These are phyloP conservation scores for Trichoderma sp. DNA, from an alignment of 2,329 filamentous ascomycete species.

Conservation along the genomic window DNA sequence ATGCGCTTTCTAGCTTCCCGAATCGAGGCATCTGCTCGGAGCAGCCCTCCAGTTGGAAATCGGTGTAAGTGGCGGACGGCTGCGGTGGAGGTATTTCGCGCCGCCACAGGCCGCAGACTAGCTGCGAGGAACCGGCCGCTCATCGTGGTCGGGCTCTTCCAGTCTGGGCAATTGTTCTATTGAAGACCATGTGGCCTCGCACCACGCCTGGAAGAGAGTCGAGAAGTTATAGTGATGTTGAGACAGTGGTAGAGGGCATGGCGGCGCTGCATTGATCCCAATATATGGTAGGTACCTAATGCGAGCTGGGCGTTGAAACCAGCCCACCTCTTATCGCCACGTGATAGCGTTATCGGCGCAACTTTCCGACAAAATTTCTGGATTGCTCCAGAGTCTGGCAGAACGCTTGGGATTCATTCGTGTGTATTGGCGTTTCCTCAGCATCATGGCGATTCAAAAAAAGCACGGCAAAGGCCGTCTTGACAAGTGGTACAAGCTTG, in stretches of 20 bases:
- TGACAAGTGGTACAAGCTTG: constrained; percentile 98
- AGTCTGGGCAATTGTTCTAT: constrained; percentile 25
- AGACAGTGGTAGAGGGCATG: neutral
- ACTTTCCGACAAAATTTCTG: constrained; percentile 43
- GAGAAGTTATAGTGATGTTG: neutral
- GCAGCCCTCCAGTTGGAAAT: constrained; percentile 68
- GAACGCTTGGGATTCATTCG: neutral
- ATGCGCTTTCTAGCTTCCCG: constrained; percentile 65
- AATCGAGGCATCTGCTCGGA: constrained; percentile 66
- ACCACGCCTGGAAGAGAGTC: neutral
- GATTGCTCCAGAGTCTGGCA: constrained; percentile 33
- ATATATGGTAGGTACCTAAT: neutral
- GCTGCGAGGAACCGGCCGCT: constrained; percentile 61
- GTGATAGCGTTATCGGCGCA: constrained; percentile 40
- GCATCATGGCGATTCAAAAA: constrained; percentile 90
- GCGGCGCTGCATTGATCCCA: constrained; percentile 16
- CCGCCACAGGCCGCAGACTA: constrained; percentile 69
- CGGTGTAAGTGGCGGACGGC: constrained; percentile 67
- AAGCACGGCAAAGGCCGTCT: constrained; percentile 98
- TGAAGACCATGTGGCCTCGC: constrained; percentile 26
- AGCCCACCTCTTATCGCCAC: constrained; percentile 39
- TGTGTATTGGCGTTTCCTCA: constrained; percentile 9
- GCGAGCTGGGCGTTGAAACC: neutral
- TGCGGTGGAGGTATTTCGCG: constrained; percentile 52
- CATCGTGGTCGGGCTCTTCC: constrained; percentile 37